Evolutionary conservation across 495 filamentous ascomycete species (phyloP), one percentile per base, ranked within the genome.

Genomic region (Penicillium pulvis): DNA sequence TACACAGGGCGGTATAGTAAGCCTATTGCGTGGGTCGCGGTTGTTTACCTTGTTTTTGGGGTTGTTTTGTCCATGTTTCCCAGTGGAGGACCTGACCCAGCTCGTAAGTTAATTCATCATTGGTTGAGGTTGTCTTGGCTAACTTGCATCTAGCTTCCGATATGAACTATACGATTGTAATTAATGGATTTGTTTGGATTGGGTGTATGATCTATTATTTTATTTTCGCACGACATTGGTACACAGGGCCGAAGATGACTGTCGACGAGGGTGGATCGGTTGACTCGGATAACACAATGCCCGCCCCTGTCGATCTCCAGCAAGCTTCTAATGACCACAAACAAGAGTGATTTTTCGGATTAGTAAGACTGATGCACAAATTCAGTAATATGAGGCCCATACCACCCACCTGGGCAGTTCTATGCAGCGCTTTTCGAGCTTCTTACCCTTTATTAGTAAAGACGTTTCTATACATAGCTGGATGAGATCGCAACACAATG

Each of bases 241-340:
- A 89, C 63, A 87, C 86, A 39, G 89, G 89, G 1, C 89, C 89
- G 0, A 84, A 84, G 61, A 83, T 89, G 63, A 91, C 90, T 48
- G 71, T 90, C 24, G 79, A 87, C 57, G 59, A 55, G 28, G 16
- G 60, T 58, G 7, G 51, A 3, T 57, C 57, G 1, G 28, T 23
- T 9, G 33, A 14, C 23, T 59, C 58, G 8, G 49, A 58, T 2
- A 62, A 36, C 39, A 51, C 24, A 9, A n/a, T 39, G 2, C 4
- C 36, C 6, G 10, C 30, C 3, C 9, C 20, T 20, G 17, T 12
- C 3, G 30, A 50, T 50, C n/a, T 19, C 7, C 51, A 41, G 51
- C n/a, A 19, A 9, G 19, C 41, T 30, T 12, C 53, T 16, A 26
- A 4, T 8, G 31, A 11, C 23, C 12, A 6, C 6, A 57, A 61